phyloP scores from a whole-genome alignment of 2,329 filamentous ascomycete genomes.

The Juglanconis sp. region DNA sequence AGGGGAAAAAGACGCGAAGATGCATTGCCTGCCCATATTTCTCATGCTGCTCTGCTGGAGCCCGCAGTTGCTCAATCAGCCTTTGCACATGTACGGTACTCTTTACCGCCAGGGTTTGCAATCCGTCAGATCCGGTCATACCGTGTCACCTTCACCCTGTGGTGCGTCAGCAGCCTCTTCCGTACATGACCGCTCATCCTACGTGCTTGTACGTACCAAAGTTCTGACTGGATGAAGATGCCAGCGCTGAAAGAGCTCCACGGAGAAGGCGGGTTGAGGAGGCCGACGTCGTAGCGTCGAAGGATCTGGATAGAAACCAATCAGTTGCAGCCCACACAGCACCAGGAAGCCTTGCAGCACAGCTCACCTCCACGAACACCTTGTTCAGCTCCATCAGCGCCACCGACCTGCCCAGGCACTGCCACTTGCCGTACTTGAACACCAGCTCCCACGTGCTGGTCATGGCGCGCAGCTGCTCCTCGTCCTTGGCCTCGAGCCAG shows the following conservation, averaged over 20 bases:
- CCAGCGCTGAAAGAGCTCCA: slow-evolving; percentile 26
- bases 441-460: slow-evolving; percentile 38
- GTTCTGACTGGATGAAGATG: slow-evolving; percentile 27
- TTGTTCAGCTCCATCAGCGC: slow-evolving; percentile 44
- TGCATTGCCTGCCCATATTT: neutral
- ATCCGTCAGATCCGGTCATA: slow-evolving; percentile 9
- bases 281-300: slow-evolving; percentile 25
- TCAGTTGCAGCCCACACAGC: neutral
- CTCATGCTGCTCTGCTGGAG: neutral
- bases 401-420: slow-evolving; percentile 45
- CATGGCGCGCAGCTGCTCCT: slow-evolving; percentile 32
- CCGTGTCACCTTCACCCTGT: slow-evolving; percentile 23
- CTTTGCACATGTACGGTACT: neutral
- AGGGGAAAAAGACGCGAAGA: neutral
- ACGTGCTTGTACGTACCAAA: slow-evolving; percentile 7
- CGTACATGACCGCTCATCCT: neutral
- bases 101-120: neutral
- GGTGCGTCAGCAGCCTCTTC: neutral
- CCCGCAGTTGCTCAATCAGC: neutral
- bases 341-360: neutral
- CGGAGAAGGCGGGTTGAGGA: slow-evolving; percentile 23
- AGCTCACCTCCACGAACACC: slow-evolving; percentile 39
- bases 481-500: slow-evolving; percentile 40
- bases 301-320: slow-evolving; percentile 14
- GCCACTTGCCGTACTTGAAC: slow-evolving; percentile 41